Evolutionary conservation across 148 eudicot genomes (phyloP), one percentile per base, ranked within the genome.

Genomic region (Silene conica): DNA sequence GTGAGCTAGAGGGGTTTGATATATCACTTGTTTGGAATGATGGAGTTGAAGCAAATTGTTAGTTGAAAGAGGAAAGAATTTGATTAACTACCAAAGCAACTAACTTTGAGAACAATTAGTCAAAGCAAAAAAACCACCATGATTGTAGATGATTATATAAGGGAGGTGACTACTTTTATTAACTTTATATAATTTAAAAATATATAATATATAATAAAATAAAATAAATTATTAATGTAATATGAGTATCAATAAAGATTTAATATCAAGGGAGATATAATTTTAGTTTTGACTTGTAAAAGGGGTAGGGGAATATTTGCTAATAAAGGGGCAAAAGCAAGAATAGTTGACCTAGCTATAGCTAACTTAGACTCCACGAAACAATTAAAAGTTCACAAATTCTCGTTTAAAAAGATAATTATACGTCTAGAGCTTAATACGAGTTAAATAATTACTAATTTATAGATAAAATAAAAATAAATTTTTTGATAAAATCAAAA

Each of bases 351-450:
- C 25, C 50, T 50, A 50, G 55, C 55, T 50, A 52, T 31, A 31
- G 45, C 69, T 70, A 71, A 64, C 75, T 77, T 77, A 22, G 56
- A 23, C 71, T 64, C 75, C 80, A 77, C 57, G 80, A 65, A 77
- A 72, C 54, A 69, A 50, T 22, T 3, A 38, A 0, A 38, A 5
- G 34, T 31, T 31, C n/a, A n/a, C n/a, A n/a, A n/a, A n/a, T n/a
- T n/a, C n/a, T n/a, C n/a, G n/a, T n/a, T n/a, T n/a, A n/a, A n/a
- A n/a, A n/a, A n/a, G n/a, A n/a, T n/a, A n/a, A n/a, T n/a, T n/a
- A n/a, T n/a, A n/a, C n/a, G n/a, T n/a, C n/a, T n/a, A n/a, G n/a
- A n/a, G n/a, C n/a, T n/a, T n/a, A n/a, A n/a, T n/a, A n/a, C n/a
- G n/a, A n/a, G n/a, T n/a, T n/a, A n/a, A n/a, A n/a, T n/a, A n/a